Conservation (phyloP, 805 yeast genomes). For the Wickerhamomyces tratensis region DNA sequence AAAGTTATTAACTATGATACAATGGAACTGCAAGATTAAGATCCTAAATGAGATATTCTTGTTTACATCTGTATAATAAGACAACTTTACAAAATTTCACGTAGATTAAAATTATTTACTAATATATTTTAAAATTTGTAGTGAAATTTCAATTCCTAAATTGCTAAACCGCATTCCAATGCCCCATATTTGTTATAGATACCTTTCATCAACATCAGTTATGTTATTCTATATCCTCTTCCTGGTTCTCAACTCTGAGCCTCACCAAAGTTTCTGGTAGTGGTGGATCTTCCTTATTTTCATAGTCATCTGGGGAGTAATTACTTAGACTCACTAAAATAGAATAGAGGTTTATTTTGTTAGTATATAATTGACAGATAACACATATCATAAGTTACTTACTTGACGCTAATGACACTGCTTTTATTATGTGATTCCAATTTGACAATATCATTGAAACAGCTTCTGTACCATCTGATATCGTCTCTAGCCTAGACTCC, state of each 20-base stretch:
- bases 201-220: neutral
- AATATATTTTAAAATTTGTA: too few species aligned
- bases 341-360: neutral
- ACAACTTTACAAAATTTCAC: too few species aligned
- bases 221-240: conserved; percentile 5
- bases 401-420: conserved; percentile 48
- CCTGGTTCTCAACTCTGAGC: conserved; percentile 37
- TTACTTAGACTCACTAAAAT: conserved; percentile 28
- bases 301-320: conserved; percentile 22
- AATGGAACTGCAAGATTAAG: conserved; percentile 13
- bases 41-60: neutral
- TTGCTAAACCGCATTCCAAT: too few species aligned
- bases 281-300: conserved; percentile 28
- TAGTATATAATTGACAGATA: neutral
- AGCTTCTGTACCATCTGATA: conserved; percentile 45
- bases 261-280: conserved; percentile 62
- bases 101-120: too few species aligned
- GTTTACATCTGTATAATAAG: neutral
- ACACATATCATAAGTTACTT: conserved; percentile 2
- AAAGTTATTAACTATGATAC: conserved; percentile 28
- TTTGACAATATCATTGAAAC: conserved; percentile 49
- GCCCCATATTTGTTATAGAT: too few species aligned
- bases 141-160: too few species aligned
- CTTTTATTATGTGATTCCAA: conserved; percentile 54
- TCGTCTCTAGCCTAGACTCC: conserved; percentile 36